A percentile compares a stretch with the other conserved stretches of the same genome.
phyloP scores from a whole-genome alignment of 306 rosid species.

The Quercus cerris region DNA sequence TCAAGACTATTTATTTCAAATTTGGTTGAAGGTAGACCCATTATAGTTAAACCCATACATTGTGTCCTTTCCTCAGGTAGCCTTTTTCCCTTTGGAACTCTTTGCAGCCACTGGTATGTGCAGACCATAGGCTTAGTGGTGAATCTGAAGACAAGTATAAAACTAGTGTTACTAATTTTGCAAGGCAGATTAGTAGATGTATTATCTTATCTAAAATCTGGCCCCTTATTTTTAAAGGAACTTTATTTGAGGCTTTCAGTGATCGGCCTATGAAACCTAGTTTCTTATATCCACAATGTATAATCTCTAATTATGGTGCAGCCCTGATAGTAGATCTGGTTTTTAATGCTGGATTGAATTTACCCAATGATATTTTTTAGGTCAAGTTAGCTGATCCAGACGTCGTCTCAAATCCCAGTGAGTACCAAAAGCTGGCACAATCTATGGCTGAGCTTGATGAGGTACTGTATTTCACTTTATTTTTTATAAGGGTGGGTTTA shows the following conservation, averaged over 20 bases:
- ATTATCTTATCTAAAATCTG: background rate
- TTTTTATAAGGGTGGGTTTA: background rate
- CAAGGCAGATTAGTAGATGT: background rate
- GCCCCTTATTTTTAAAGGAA: background rate
- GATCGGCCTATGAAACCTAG: background rate
- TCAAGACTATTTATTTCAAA: background rate
- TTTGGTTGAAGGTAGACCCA: background rate
- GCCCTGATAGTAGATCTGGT: background rate
- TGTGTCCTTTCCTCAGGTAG: background rate
- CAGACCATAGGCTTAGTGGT: background rate
- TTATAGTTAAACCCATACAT: background rate
- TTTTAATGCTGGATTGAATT: background rate
- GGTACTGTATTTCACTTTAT: slow-evolving; percentile 37
- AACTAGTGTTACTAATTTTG: background rate
- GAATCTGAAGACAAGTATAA: background rate
- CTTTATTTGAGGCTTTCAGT: background rate
- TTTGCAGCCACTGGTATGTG: background rate
- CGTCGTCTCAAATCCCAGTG: slow-evolving; percentile 70
- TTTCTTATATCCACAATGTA: background rate
- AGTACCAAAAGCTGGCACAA: slow-evolving; percentile 95
- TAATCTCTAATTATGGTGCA: background rate
- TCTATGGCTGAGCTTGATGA: slow-evolving; percentile 83
- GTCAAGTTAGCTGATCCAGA: slow-evolving; percentile 96
- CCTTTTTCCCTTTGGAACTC: background rate
- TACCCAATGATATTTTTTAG: slow-evolving; percentile 35